Conservation (phyloP, 139 green algal genomes). For the Coccomyxa sp. region DNA sequence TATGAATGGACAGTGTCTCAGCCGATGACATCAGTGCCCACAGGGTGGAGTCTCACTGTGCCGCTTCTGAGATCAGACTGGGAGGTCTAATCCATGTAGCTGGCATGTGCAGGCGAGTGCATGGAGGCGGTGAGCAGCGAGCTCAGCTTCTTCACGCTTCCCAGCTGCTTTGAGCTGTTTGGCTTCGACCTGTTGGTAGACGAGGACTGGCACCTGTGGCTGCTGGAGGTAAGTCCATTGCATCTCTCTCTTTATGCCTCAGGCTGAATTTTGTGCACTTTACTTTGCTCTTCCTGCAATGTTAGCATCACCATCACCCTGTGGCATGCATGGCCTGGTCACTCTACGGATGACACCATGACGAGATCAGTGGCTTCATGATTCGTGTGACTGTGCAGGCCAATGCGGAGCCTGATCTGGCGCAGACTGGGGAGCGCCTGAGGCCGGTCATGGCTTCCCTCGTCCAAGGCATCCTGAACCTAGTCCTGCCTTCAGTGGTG, state of each 20-base stretch:
- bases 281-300: background rate
- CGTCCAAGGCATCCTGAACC: constrained; percentile 23
- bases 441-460: constrained; percentile 18
- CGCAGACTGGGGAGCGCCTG: constrained; percentile 34
- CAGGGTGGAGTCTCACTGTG: no score
- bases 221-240: constrained; percentile 24
- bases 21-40: no score
- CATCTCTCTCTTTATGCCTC: background rate
- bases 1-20: no score
- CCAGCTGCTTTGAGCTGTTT: constrained; percentile 49
- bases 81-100: no score
- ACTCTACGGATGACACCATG: no score
- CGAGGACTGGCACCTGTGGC: constrained; percentile 31
- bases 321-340: no score
- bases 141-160: constrained; percentile 41
- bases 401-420: constrained; percentile 45
- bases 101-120: constrained; percentile 22
- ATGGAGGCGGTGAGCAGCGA: constrained; percentile 36
- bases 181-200: constrained; percentile 49
- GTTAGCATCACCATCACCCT: background rate
- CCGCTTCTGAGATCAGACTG: no score
- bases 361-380: background rate
- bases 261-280: background rate
- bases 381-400: constrained; percentile 21
- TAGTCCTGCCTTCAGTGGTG: background rate